These are phyloP conservation scores for Rhodotorula glutinis DNA, from an alignment of 1,284 basidiomycete species.

Conservation along the genomic window DNA sequence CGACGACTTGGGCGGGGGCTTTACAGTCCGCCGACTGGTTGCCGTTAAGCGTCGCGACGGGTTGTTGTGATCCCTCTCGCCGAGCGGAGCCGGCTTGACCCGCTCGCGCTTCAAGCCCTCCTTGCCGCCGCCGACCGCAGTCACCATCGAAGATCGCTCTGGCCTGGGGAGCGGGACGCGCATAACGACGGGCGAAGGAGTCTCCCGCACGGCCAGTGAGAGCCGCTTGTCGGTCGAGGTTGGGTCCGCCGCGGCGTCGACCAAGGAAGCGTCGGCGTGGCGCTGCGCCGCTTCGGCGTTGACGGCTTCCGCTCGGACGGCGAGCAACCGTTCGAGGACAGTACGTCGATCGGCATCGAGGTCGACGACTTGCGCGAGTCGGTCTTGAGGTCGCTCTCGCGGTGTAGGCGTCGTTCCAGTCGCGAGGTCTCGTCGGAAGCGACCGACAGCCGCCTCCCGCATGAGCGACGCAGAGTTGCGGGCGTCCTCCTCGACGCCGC, in stretches of 20 bases:
- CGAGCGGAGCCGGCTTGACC: constrained; percentile 5
- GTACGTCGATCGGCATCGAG: constrained; percentile 30
- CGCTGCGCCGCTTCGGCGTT: background rate
- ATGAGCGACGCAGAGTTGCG: constrained; percentile 43
- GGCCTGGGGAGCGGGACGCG: constrained; percentile 1
- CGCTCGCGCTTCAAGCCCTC: background rate
- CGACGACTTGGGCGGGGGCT: background rate
- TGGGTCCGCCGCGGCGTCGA: background rate
- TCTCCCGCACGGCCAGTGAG: background rate
- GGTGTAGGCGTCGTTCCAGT: constrained; percentile 53
- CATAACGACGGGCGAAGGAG: constrained; percentile 18
- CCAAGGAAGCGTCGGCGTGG: background rate
- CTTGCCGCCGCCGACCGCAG: background rate
- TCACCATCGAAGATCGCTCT: background rate
- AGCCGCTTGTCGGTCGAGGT: background rate
- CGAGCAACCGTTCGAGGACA: constrained; percentile 31
- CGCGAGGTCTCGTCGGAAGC: constrained; percentile 50
- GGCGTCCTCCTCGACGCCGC: constrained; percentile 39
- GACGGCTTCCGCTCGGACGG: background rate
- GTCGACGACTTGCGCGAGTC: constrained; percentile 22
- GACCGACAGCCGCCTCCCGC: constrained; percentile 43
- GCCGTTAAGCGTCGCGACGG: background rate
- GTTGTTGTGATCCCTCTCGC: constrained; percentile 18
- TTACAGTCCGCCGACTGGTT: background rate
- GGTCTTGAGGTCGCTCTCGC: constrained; percentile 44